phyloP scores from a whole-genome alignment of 768 basidiomycete genomes.

The Clitopilus passeckerianus region DNA sequence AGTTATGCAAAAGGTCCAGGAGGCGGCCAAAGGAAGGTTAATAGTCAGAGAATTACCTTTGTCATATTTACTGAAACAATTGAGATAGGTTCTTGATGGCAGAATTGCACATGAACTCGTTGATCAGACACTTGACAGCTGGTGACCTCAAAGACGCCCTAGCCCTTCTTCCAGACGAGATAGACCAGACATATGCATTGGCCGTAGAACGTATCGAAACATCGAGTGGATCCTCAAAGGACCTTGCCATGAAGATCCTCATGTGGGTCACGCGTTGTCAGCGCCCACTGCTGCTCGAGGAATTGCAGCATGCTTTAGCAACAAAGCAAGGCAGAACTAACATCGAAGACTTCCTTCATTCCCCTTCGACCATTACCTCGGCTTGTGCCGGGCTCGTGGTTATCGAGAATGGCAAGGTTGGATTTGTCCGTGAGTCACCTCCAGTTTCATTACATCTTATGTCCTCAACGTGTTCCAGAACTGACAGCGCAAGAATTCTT shows the following conservation, averaged over 20 bases:
- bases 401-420: not conserved
- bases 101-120: not conserved
- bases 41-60: not conserved
- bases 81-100: not conserved
- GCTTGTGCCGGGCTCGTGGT: not conserved
- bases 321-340: not conserved
- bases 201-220: not conserved
- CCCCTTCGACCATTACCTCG: not conserved
- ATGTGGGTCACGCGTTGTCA: not conserved
- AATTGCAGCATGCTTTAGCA: not conserved
- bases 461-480: not conserved
- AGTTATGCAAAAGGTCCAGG: not conserved
- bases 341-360: not conserved
- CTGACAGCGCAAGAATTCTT: not conserved
- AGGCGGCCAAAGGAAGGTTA: not conserved
- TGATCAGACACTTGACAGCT: not conserved
- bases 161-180: not conserved
- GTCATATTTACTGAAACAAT: not conserved
- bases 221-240: not conserved
- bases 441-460: not conserved
- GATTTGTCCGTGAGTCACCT: not conserved
- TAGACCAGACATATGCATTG: not conserved
- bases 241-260: not conserved
- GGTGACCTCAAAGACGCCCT: not conserved
- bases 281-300: not conserved